These are phyloP conservation scores for Hyaloscypha finlandica DNA, from an alignment of 495 filamentous ascomycete genomes.

Conservation along the genomic window DNA sequence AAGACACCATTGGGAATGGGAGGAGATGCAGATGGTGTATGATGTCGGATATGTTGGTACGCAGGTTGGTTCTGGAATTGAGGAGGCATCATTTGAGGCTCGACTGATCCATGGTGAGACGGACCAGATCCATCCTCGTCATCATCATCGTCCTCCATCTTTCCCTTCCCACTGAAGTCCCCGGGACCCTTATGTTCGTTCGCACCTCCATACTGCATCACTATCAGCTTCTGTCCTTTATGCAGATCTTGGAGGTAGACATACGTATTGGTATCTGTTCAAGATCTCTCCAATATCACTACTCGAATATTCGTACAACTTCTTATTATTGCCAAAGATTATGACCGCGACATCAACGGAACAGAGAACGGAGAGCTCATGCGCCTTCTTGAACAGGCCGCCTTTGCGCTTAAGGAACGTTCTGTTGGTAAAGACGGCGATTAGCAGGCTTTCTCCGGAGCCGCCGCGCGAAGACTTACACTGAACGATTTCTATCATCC, in stretches of 20 bases:
- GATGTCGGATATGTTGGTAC: slow-evolving; percentile 78
- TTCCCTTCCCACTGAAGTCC: slow-evolving; percentile 85
- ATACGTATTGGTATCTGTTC: slow-evolving; percentile 82
- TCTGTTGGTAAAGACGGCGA: slow-evolving; percentile 45
- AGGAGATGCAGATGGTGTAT: slow-evolving; percentile 84
- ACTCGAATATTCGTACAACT: slow-evolving; percentile 96
- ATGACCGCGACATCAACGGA: slow-evolving; percentile 98
- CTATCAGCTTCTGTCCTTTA: slow-evolving; percentile 6
- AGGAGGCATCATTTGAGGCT: slow-evolving; percentile 62
- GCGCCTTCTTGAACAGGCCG: slow-evolving; percentile 98
- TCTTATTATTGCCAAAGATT: slow-evolving; percentile 97
- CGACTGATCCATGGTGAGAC: slow-evolving; percentile 58
- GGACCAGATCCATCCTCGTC: slow-evolving; percentile 66
- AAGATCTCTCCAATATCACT: slow-evolving; percentile 89
- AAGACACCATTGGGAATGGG: slow-evolving; percentile 80
- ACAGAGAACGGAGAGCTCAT: slow-evolving; percentile 96
- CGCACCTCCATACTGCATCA: slow-evolving; percentile 75
- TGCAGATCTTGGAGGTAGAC: slow-evolving; percentile 40
- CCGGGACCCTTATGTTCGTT: slow-evolving; percentile 96
- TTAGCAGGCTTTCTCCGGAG: slow-evolving; percentile 8
- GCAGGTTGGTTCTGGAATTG: slow-evolving; percentile 72
- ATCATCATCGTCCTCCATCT: slow-evolving; percentile 87
- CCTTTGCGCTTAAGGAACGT: slow-evolving; percentile 99
- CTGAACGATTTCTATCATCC: slow-evolving; percentile 97
- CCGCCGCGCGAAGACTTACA: slow-evolving; percentile 60